These are phyloP conservation scores for Penicillium concentricum DNA, from an alignment of 2,329 filamentous ascomycete genomes.

Conservation along the genomic window DNA sequence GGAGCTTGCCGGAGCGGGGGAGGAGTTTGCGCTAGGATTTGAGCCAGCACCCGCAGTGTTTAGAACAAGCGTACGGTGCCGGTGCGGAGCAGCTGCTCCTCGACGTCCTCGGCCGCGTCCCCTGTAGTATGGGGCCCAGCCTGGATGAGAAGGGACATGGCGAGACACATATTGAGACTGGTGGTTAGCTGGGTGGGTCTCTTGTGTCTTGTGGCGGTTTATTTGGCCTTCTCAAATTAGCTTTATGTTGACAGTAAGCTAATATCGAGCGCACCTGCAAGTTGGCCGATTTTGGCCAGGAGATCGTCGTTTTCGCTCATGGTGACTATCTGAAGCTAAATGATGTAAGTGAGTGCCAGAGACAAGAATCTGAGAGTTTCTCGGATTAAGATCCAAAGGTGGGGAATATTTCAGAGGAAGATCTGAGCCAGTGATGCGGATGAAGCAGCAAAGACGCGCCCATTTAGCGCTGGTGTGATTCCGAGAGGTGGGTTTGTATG, in stretches of 20 bases:
- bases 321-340: constrained; percentile 22
- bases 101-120: constrained; percentile 40
- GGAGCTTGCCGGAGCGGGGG: constrained; percentile 28
- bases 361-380: not conserved
- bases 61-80: constrained; percentile 64
- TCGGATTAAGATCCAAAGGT: not conserved
- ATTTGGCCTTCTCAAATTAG: constrained; percentile 63
- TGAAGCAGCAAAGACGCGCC: constrained; percentile 11
- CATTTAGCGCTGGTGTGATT: constrained; percentile 7
- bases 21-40: constrained; percentile 21
- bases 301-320: constrained; percentile 58
- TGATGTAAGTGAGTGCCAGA: constrained; percentile 8
- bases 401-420: not conserved
- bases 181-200: constrained; percentile 21
- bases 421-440: constrained; percentile 1
- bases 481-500: not conserved
- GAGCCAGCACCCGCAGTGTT: constrained; percentile 47
- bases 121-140: constrained; percentile 46
- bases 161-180: constrained; percentile 31
- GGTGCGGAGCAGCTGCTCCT: constrained; percentile 42
- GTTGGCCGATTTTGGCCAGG: constrained; percentile 55
- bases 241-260: constrained; percentile 18
- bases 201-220: constrained; percentile 71
- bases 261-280: constrained; percentile 56
- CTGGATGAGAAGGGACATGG: constrained; percentile 32